Evolutionary conservation across 371 early-diverging fungal species (phyloP), one percentile per base, ranked within the genome.

Genomic region (Mucor mucedo): DNA sequence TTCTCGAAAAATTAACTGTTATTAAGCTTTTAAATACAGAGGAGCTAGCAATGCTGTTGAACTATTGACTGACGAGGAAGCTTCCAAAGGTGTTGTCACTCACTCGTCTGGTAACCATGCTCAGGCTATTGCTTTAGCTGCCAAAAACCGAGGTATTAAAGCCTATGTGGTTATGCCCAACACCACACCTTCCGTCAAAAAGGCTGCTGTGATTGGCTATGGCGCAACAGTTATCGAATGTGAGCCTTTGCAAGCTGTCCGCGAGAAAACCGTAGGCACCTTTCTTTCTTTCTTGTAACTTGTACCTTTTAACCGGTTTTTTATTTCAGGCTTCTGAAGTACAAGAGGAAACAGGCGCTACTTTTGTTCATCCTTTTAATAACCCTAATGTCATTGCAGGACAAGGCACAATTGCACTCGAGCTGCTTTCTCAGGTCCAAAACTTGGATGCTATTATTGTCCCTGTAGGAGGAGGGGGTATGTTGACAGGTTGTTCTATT

Each of bases 391-490:
- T 87, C 8, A 88, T 88, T 52, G 83, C 86, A 27, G 88, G 88
- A 5, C 86, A 88, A 55, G 88, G 87, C 21, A 88, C 89, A 2
- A 72, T 84, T 27, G 78, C 54, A 13, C 42, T 63, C 2, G 87
- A 87, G 56, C 54, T 82, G 5, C 40, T 86, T 9, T 55, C 66
- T 2, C 87, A 89, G 62, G 68, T 73, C 3, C 57, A 68, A 6
- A 71, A 72, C 14, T 62, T 87, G 28, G 87, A 88, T 65, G 60
- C 66, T 44, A 55, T 87, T 7, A 63, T 88, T 38, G 67, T 84
- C 7, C 84, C 85, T 32, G 80, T 80, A 0, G 87, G 87, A 9
- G 87, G 84, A 1, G 84, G 86, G 29, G 88, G 88, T 27, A 73
- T 88, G 85, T 38, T 88, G 2, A 73, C 84, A 4, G 88, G 88